Evolutionary conservation across 352 stramenopile species (phyloP).

Genomic region (Globisporangium echinulatum): DNA sequence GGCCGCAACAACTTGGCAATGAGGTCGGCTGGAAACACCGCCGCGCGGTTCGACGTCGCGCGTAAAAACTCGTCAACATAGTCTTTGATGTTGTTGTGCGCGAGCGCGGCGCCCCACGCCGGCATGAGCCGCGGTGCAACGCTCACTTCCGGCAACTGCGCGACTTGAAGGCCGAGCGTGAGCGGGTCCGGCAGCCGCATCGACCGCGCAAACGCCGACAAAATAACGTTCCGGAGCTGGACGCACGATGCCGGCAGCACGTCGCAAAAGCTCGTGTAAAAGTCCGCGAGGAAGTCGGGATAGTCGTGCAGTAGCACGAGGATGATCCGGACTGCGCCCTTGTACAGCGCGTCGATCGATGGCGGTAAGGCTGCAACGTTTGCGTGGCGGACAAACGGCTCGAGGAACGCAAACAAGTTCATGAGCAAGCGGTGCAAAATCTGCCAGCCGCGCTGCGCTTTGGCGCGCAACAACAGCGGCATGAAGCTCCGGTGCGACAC

Average conservation of each 20-base stretch:
- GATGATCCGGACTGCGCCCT: conserved; percentile 96
- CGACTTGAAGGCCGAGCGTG: conserved; percentile 96
- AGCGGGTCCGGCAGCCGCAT: conserved; percentile 98
- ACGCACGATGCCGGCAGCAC: conserved; percentile 96
- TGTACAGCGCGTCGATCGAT: conserved; percentile 95
- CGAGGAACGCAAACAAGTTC: conserved; percentile 97
- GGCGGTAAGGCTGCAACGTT: conserved; percentile 82
- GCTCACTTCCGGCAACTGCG: conserved; percentile 95
- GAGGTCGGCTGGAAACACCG: conserved; percentile 83
- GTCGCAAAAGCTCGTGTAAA: conserved; percentile 98
- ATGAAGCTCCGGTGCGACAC: conserved; percentile 98
- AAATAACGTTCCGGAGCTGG: conserved; percentile 97
- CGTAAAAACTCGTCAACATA: conserved; percentile 96
- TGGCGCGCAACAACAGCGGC: conserved; percentile 92
- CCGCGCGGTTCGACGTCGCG: conserved; percentile 75
- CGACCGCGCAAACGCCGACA: conserved; percentile 96
- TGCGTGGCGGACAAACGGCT: conserved; percentile 91
- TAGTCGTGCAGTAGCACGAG: conserved; percentile 98
- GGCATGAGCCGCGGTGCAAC: conserved; percentile 92
- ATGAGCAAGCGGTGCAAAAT: conserved; percentile 97
- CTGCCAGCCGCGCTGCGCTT: conserved; percentile 95
- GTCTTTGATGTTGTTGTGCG: conserved; percentile 85
- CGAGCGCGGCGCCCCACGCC: conserved; percentile 92
- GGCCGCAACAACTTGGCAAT: conserved; percentile 71
- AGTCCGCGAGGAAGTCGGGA: conserved; percentile 96